These are phyloP conservation scores for Brassica rapa DNA, from an alignment of 345 rosid genomes.

Conservation along the genomic window DNA sequence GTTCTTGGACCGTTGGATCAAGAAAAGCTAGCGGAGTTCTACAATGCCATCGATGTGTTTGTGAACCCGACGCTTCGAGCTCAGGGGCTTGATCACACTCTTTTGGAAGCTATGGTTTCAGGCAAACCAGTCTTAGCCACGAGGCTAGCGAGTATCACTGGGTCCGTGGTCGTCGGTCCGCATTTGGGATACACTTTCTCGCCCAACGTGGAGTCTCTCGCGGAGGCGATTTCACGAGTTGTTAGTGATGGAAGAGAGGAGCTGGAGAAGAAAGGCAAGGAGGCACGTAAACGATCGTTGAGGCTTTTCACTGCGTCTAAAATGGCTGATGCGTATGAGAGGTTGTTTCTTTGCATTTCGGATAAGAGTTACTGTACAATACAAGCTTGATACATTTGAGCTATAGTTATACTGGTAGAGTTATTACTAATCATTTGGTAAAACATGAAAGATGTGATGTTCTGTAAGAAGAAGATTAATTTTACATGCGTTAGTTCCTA, in stretches of 20 bases:
- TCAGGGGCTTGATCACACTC: conserved; percentile 87
- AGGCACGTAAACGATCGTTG: conserved; percentile 64
- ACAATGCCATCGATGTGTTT: conserved; percentile 79
- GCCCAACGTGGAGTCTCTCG: conserved; percentile 65
- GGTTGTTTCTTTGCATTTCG: conserved; percentile 57
- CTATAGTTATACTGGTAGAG: background rate
- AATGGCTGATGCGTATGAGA: conserved; percentile 54
- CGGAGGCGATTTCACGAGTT: conserved; percentile 52
- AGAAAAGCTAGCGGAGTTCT: conserved; percentile 70
- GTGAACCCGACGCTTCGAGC: conserved; percentile 89
- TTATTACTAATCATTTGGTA: background rate
- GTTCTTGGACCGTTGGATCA: conserved; percentile 86
- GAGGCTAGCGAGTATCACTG: conserved; percentile 81
- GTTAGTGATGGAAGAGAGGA: conserved; percentile 33
- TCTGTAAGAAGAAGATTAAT: background rate
- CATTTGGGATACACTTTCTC: conserved; percentile 78
- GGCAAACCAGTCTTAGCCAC: conserved; percentile 85
- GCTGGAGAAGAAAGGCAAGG: conserved; percentile 17
- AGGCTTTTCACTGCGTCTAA: conserved; percentile 79
- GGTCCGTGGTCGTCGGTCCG: conserved; percentile 59
- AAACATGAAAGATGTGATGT: background rate
- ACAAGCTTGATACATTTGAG: conserved; percentile 28
- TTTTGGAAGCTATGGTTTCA: conserved; percentile 83
- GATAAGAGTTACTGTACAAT: conserved; percentile 51
- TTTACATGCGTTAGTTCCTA: background rate